These are phyloP conservation scores for Arabidopsis thaliana DNA, from an alignment of 345 rosid genomes.

Conservation along the genomic window DNA sequence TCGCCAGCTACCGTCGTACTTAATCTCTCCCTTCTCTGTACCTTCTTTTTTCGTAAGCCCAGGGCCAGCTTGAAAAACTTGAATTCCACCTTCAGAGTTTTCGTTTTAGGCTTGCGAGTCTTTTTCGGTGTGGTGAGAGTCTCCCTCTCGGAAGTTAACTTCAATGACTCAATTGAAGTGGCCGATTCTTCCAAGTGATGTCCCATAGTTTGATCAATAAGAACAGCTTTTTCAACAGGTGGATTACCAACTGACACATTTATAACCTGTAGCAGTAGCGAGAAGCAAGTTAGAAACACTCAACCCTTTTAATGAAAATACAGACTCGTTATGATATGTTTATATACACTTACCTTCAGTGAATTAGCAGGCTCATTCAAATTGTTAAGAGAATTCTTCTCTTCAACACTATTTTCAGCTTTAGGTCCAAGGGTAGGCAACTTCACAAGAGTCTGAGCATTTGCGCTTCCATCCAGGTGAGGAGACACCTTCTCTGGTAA, in stretches of 20 bases:
- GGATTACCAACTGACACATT: conserved; percentile 34
- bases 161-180: conserved; percentile 28
- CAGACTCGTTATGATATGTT: too few relatives aligned
- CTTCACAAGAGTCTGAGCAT: conserved; percentile 36
- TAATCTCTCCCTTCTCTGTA: conserved; percentile 56
- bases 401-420: conserved; percentile 28
- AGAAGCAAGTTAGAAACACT: conserved; percentile 33
- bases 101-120: conserved; percentile 47
- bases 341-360: conserved; percentile 48
- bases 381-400: conserved; percentile 30
- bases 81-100: conserved; percentile 51
- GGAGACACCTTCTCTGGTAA: conserved; percentile 20
- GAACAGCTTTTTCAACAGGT: conserved; percentile 38
- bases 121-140: conserved; percentile 48
- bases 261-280: conserved; percentile 46
- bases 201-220: conserved; percentile 35
- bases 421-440: conserved; percentile 34
- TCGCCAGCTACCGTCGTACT: conserved; percentile 24
- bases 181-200: conserved; percentile 30
- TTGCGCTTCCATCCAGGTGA: conserved; percentile 27
- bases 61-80: conserved; percentile 54
- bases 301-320: too few relatives aligned
- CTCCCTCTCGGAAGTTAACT: conserved; percentile 36
- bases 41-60: conserved; percentile 53
- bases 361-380: conserved; percentile 36